Evolutionary conservation across 2,329 filamentous ascomycete genomes (phyloP).

Genomic region (Penicillium decumbens): DNA sequence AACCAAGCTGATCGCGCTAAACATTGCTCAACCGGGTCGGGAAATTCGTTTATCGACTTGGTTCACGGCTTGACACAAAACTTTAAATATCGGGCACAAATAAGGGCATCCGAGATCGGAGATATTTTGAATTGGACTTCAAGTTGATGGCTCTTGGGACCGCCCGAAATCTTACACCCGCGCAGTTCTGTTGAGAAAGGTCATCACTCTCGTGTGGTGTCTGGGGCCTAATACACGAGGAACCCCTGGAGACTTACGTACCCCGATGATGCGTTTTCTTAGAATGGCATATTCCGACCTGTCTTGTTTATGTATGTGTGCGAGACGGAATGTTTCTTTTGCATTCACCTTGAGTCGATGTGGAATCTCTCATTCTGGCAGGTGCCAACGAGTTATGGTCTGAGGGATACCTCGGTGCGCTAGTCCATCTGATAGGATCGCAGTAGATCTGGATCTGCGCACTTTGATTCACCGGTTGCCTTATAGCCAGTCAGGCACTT

Average conservation of each 20-base stretch:
- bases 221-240: neutral
- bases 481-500: neutral
- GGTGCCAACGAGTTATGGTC: neutral
- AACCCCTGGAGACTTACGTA: neutral
- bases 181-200: constrained; percentile 3
- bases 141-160: neutral
- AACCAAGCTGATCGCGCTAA: constrained; percentile 5
- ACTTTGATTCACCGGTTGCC: neutral
- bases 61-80: neutral
- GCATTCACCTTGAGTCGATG: neutral
- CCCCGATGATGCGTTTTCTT: neutral
- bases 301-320: neutral
- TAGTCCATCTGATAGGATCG: neutral
- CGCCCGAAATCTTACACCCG: constrained; percentile 3
- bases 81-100: constrained; percentile 7
- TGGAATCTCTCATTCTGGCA: neutral
- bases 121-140: neutral
- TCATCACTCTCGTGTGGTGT: too few relatives aligned
- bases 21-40: neutral
- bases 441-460: neutral
- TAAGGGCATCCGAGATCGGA: constrained; percentile 16
- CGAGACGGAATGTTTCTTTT: neutral
- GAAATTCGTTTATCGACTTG: neutral
- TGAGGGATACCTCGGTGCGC: neutral
- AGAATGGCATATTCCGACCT: neutral